These are phyloP conservation scores for Fusarium palustre DNA, from an alignment of 2,329 filamentous ascomycete species.

Conservation along the genomic window DNA sequence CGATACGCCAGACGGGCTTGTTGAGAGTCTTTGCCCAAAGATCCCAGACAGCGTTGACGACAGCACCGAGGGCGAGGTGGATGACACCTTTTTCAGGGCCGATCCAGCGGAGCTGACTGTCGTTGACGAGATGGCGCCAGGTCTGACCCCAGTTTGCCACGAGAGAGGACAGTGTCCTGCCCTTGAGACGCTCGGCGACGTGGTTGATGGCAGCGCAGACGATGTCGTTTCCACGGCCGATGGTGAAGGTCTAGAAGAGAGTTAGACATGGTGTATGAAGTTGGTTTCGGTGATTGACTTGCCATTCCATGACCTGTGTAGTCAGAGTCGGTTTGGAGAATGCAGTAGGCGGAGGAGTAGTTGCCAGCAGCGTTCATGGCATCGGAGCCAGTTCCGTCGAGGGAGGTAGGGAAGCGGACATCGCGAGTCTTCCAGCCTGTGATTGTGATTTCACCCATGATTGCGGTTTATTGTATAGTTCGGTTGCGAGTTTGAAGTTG, in stretches of 20 bases:
- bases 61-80: constrained; percentile 87
- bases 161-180: constrained; percentile 80
- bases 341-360: constrained; percentile 95
- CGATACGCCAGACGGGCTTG: constrained; percentile 91
- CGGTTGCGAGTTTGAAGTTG: neutral
- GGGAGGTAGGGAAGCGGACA: constrained; percentile 87
- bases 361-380: constrained; percentile 96
- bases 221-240: constrained; percentile 91
- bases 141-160: constrained; percentile 86
- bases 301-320: constrained; percentile 84
- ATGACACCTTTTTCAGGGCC: constrained; percentile 95
- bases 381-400: constrained; percentile 96
- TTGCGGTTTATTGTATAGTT: constrained; percentile 13
- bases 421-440: constrained; percentile 78
- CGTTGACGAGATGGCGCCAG: constrained; percentile 91
- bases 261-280: neutral
- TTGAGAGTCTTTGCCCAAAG: constrained; percentile 89
- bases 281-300: constrained; percentile 20
- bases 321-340: constrained; percentile 81
- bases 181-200: constrained; percentile 79
- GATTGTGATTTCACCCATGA: constrained; percentile 70
- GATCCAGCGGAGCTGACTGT: constrained; percentile 93
- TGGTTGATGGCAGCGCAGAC: constrained; percentile 87
- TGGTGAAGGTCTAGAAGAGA: constrained; percentile 74
- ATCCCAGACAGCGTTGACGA: constrained; percentile 94